Percentiles rank a stretch among this genome's conserved stretches.
These are phyloP conservation scores for Solanum chaucha DNA, from an alignment of 257 asterid species.

Conservation along the genomic window DNA sequence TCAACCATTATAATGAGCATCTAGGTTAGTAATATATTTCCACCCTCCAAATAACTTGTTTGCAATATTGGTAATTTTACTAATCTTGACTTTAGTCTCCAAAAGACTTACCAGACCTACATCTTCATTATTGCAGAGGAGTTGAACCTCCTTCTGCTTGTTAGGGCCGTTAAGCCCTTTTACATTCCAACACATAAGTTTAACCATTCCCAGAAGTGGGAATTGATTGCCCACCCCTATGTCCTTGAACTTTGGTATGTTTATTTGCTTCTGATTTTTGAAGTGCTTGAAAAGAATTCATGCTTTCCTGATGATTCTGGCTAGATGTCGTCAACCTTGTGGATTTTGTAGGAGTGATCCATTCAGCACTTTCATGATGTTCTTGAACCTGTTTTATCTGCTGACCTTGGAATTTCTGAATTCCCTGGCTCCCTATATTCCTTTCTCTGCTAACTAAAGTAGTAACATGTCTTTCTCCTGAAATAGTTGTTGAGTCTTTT, in stretches of 20 bases:
- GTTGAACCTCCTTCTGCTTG: neutral
- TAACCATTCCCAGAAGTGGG: neutral
- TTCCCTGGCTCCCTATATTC: neutral
- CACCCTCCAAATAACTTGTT: neutral
- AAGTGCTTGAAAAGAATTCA: neutral
- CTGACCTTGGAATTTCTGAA: neutral
- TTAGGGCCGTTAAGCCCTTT: neutral
- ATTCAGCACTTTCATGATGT: neutral
- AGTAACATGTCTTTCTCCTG: neutral
- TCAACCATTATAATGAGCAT: neutral
- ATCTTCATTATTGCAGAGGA: neutral
- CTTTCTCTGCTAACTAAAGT: neutral
- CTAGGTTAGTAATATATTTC: neutral
- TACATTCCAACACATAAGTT: neutral
- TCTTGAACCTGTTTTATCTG: neutral
- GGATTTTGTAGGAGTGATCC: neutral
- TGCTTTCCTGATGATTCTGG: neutral
- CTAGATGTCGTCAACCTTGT: neutral
- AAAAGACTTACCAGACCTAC: neutral
- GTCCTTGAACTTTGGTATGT: neutral
- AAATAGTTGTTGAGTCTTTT: neutral
- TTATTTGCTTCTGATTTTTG: neutral
- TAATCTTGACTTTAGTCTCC: neutral
- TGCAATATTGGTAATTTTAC: neutral
- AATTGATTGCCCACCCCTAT: neutral